Conservation (phyloP, 148 eudicot genomes). For the Camellia granthamiana region DNA sequence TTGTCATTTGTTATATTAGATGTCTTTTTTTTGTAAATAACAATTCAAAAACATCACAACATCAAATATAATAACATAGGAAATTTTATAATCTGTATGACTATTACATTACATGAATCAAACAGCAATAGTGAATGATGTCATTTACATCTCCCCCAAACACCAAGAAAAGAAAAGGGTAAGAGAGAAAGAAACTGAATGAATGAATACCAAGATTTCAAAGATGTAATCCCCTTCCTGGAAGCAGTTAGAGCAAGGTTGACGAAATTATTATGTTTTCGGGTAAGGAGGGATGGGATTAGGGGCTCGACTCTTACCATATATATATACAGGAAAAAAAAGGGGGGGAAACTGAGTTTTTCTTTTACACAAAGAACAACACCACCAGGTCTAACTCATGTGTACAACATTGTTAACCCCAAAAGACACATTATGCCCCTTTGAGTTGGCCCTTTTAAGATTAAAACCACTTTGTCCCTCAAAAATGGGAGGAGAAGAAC, state of each 20-base stretch:
- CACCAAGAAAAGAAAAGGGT: no score
- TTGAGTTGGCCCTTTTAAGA: conserved; percentile 6
- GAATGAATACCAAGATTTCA: no score
- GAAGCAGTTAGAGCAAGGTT: no score
- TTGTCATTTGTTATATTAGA: no score
- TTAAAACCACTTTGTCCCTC: conserved; percentile 12
- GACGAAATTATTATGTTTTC: background rate
- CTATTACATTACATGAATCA: no score
- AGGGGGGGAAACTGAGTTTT: background rate
- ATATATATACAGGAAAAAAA: background rate
- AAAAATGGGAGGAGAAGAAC: conserved; percentile 22
- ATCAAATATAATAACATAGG: background rate
- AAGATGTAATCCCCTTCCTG: no score
- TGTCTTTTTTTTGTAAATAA: no score
- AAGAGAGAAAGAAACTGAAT: no score
- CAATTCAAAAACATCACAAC: background rate
- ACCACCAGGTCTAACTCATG: background rate
- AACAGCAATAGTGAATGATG: no score
- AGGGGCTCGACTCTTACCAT: background rate
- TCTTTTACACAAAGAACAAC: no score
- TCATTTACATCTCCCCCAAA: no score
- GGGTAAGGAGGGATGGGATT: background rate
- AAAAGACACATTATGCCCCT: conserved; percentile 11
- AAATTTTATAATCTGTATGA: no score
- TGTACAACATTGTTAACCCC: background rate